Percentiles rank a stretch among this genome's conserved stretches.
These are phyloP conservation scores for Pythium biforme DNA, from an alignment of 352 stramenopile species.

Conservation along the genomic window DNA sequence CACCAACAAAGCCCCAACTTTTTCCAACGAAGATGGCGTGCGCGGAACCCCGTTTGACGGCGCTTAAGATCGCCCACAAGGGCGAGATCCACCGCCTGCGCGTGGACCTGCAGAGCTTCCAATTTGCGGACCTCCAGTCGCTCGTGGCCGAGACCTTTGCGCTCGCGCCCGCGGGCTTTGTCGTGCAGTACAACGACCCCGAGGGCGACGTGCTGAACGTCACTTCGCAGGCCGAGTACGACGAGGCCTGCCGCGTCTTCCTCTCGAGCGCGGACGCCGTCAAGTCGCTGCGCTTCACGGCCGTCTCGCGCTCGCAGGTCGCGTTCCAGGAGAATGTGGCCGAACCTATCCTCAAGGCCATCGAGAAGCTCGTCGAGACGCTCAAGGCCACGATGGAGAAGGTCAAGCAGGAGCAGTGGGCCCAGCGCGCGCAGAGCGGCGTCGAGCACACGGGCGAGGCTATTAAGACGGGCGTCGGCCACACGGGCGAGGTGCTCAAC, in stretches of 20 bases:
- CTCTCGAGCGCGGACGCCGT: constrained; percentile 29
- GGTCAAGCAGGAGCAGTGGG: constrained; percentile 81
- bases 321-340: constrained; percentile 81
- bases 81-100: constrained; percentile 82
- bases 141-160: constrained; percentile 67
- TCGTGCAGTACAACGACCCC: constrained; percentile 81
- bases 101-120: constrained; percentile 56
- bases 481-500: constrained; percentile 69
- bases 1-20: not conserved
- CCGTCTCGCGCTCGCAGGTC: constrained; percentile 54
- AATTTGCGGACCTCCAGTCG: constrained; percentile 41
- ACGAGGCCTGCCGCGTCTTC: constrained; percentile 62
- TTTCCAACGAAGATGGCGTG: constrained; percentile 31
- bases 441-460: constrained; percentile 34
- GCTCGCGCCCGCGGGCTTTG: constrained; percentile 45
- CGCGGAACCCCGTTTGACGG: constrained; percentile 41
- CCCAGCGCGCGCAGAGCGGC: constrained; percentile 43
- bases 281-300: constrained; percentile 67
- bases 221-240: constrained; percentile 63
- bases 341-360: constrained; percentile 74
- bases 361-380: constrained; percentile 81
- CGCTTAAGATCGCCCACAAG: constrained; percentile 81
- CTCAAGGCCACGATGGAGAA: constrained; percentile 78
- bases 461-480: constrained; percentile 44
- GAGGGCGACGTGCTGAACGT: constrained; percentile 75